Percentiles rank a stretch among this genome's conserved stretches.
Conservation (phyloP, 1,284 basidiomycete species). For the Cutaneotrichosporon dermatis region DNA sequence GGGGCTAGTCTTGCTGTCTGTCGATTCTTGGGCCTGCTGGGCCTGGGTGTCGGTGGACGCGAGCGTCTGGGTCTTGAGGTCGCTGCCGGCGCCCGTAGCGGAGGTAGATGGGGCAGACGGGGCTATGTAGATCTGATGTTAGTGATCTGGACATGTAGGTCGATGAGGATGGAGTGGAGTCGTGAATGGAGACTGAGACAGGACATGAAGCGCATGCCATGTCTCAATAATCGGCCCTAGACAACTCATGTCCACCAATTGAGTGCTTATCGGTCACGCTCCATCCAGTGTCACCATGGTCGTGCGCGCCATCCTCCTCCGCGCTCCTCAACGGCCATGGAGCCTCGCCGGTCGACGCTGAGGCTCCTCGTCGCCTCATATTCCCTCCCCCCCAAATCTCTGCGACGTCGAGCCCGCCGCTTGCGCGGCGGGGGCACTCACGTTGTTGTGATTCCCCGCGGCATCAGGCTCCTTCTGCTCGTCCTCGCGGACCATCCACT, state of each 20-base stretch:
- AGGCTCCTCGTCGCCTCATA: too few species aligned
- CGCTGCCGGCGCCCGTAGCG: slow-evolving; percentile 1
- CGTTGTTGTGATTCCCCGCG: slow-evolving; percentile 51
- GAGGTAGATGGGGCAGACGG: slow-evolving; percentile 21
- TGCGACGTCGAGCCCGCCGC: too few species aligned
- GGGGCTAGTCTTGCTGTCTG: slow-evolving; percentile 7
- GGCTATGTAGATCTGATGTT: slow-evolving; percentile 35
- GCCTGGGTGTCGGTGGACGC: too few species aligned
- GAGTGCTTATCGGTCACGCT: too few species aligned
- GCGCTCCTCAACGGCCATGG: not conserved
- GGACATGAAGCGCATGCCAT: too few species aligned
- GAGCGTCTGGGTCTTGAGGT: too few species aligned
- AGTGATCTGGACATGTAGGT: not conserved
- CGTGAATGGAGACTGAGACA: not conserved
- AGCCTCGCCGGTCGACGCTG: too few species aligned
- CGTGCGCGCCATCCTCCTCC: not conserved
- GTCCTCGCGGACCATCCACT: slow-evolving; percentile 49
- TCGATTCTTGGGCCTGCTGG: too few species aligned
- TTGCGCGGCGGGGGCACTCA: slow-evolving; percentile 9
- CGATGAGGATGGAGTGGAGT: not conserved
- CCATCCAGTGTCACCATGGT: too few species aligned
- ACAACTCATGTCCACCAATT: too few species aligned
- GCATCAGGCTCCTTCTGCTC: slow-evolving; percentile 50
- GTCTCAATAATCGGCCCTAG: too few species aligned
- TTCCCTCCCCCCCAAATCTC: too few species aligned